Evolutionary conservation across 208 protist genomes (phyloP).

Genomic region (Angomonas ambiguus): DNA sequence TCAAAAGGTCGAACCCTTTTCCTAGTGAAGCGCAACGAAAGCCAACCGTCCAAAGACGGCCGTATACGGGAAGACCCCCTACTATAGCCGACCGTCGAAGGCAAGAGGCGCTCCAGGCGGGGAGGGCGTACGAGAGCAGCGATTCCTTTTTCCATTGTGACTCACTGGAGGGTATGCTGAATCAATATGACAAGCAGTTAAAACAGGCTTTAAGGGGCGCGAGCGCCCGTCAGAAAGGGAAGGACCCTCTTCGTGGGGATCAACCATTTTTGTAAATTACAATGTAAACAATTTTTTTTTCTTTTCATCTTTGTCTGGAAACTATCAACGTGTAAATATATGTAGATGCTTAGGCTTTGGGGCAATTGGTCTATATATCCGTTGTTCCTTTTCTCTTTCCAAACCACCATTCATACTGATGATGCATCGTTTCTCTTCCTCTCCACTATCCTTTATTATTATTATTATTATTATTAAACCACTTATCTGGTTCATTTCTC

Average conservation of each 20-base stretch:
- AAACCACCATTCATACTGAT: too few relatives aligned
- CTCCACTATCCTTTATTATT: too few relatives aligned
- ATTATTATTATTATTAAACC: too few relatives aligned
- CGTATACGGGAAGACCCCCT: not conserved
- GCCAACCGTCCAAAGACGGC: not conserved
- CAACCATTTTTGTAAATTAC: not conserved
- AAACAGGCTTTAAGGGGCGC: not conserved
- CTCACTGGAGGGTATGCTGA: not conserved
- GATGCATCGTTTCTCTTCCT: too few relatives aligned
- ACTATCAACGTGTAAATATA: not conserved
- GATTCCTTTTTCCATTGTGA: not conserved
- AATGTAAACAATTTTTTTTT: not conserved
- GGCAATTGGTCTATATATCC: too few relatives aligned
- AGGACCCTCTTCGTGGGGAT: not conserved
- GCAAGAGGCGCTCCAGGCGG: not conserved
- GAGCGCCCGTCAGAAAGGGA: not conserved
- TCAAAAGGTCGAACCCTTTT: not conserved
- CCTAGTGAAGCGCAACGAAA: not conserved
- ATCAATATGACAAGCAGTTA: conserved; percentile 4
- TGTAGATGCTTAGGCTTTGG: not conserved
- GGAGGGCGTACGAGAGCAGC: not conserved
- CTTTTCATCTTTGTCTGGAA: not conserved
- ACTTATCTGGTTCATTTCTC: not conserved
- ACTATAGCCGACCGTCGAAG: not conserved
- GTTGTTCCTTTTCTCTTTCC: too few relatives aligned